Percentiles rank a stretch among this genome's conserved stretches.
phyloP scores from a whole-genome alignment of 768 basidiomycete genomes.

The Dictyophora rubrovolvata region DNA sequence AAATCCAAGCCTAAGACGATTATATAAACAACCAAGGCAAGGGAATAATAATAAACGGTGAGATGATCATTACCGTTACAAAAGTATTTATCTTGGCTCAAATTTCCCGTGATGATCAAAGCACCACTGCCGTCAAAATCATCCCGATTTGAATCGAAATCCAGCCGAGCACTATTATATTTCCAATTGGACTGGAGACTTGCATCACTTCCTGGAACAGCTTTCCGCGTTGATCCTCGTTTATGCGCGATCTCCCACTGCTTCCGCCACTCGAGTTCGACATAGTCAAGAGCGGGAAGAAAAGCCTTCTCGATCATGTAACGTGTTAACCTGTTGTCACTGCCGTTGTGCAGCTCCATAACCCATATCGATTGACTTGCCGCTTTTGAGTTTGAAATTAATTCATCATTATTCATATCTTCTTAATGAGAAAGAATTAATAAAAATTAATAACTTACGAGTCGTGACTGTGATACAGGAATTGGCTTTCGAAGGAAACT shows the following conservation, averaged over 20 bases:
- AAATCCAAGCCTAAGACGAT: constrained; percentile 2
- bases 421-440: too few relatives aligned
- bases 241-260: constrained; percentile 1
- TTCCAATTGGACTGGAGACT: background rate
- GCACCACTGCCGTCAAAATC: constrained; percentile 7
- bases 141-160: background rate
- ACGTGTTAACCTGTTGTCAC: constrained; percentile 10
- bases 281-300: constrained; percentile 11
- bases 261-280: constrained; percentile 12
- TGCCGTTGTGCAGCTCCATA: constrained; percentile 14
- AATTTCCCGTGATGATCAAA: constrained; percentile 11
- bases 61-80: constrained; percentile 10
- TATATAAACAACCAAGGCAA: too few relatives aligned
- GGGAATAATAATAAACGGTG: background rate
- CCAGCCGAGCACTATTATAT: background rate
- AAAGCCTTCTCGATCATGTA: constrained; percentile 9
- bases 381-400: background rate
- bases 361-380: constrained; percentile 9
- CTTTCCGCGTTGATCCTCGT: constrained; percentile 1
- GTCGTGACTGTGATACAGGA: background rate
- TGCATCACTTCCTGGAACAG: background rate
- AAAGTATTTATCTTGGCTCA: constrained; percentile 15
- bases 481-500: background rate
- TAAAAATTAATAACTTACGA: background rate
- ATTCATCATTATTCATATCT: background rate